Conservation (phyloP, 2,329 filamentous ascomycete species). For the Rhinocladiella mackenziei region DNA sequence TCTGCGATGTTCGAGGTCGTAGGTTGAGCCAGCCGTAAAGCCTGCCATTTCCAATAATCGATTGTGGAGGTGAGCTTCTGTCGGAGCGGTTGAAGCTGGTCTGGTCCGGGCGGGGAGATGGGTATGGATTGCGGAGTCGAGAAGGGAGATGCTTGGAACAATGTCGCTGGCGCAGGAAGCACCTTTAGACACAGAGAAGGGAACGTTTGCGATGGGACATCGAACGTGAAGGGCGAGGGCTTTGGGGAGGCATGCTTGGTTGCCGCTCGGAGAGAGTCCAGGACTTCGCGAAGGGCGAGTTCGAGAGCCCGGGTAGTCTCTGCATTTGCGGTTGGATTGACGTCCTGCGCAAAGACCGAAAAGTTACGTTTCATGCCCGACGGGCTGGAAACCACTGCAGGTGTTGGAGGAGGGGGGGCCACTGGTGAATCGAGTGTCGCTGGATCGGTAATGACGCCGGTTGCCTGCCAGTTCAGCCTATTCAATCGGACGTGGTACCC, state of each 20-base stretch:
- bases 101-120: conserved; percentile 66
- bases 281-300: conserved; percentile 75
- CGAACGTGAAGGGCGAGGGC: conserved; percentile 65
- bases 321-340: conserved; percentile 12
- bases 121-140: conserved; percentile 77
- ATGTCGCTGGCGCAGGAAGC: conserved; percentile 72
- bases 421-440: conserved; percentile 50
- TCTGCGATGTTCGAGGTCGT: conserved; percentile 27
- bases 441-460: conserved; percentile 73
- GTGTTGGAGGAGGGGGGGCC: conserved; percentile 33
- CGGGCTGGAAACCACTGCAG: conserved; percentile 22
- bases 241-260: conserved; percentile 44
- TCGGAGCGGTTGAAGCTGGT: conserved; percentile 69
- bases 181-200: conserved; percentile 78
- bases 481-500: conserved; percentile 47
- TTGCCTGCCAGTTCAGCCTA: conserved; percentile 68
- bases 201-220: conserved; percentile 80
- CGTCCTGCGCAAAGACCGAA: conserved; percentile 26
- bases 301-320: conserved; percentile 82
- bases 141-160: conserved; percentile 72
- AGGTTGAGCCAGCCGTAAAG: conserved; percentile 31
- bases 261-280: conserved; percentile 76
- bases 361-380: conserved; percentile 29
- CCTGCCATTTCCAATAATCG: conserved; percentile 57
- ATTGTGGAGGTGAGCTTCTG: conserved; percentile 66